Percentiles rank a stretch among this genome's conserved stretches.
Evolutionary conservation across 2,329 filamentous ascomycete genomes (phyloP).

Genomic region (Podosphaera xanthii): DNA sequence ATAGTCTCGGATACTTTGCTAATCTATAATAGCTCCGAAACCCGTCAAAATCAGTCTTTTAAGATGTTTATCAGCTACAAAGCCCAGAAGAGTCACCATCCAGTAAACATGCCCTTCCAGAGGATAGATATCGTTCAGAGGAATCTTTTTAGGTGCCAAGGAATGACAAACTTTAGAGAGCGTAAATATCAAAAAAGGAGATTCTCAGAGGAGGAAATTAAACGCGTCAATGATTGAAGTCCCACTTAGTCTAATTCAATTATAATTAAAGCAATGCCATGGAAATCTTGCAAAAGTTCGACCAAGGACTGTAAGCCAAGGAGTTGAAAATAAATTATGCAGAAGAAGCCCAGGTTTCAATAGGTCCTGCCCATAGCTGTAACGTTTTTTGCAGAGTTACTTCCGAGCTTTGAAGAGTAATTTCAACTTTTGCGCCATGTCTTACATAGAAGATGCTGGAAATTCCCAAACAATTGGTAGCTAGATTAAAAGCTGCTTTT

Average conservation of each 20-base stretch:
- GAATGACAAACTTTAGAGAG: not conserved
- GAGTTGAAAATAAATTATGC: not conserved
- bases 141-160: not conserved
- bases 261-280: not conserved
- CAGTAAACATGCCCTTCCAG: not conserved
- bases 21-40: not conserved
- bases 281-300: not conserved
- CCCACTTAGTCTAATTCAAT: not conserved
- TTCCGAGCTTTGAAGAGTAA: not conserved
- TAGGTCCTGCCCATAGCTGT: not conserved
- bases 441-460: not conserved
- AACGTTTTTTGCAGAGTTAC: not conserved
- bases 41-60: not conserved
- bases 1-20: not conserved
- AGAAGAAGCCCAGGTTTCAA: not conserved
- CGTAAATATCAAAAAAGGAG: not conserved
- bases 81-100: not conserved
- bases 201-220: not conserved
- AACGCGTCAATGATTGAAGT: not conserved
- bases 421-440: not conserved
- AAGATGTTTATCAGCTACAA: not conserved
- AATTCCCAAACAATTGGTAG: not conserved
- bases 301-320: not conserved
- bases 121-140: not conserved
- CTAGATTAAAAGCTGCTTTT: not conserved